phyloP scores from a whole-genome alignment of 2,329 filamentous ascomycete species.

The Cladophialophora immunda region DNA sequence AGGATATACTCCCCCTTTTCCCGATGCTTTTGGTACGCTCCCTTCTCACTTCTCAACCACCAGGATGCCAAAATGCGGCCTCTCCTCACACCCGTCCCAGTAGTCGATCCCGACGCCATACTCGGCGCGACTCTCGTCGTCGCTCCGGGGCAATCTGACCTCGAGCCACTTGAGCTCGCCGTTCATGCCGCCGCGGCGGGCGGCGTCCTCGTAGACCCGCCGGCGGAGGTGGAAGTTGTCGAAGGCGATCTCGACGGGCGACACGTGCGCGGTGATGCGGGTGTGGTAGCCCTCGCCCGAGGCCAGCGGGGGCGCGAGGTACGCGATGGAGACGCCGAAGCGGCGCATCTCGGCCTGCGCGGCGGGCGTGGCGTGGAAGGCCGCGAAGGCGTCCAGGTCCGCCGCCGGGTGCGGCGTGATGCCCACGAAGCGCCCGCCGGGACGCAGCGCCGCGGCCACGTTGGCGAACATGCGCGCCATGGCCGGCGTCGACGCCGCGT shows the following conservation, averaged over 20 bases:
- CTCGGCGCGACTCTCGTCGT: slow-evolving; percentile 15
- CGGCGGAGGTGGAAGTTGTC: slow-evolving; percentile 31
- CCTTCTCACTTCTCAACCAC: slow-evolving; percentile 21
- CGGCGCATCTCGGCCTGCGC: slow-evolving; percentile 2
- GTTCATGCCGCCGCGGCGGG: slow-evolving; percentile 20
- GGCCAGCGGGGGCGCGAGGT: not conserved
- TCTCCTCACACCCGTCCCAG: slow-evolving; percentile 27
- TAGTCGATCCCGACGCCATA: slow-evolving; percentile 21
- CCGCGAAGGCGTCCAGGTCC: slow-evolving; percentile 39
- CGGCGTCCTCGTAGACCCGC: slow-evolving; percentile 24
- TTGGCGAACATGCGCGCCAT: slow-evolving; percentile 49
- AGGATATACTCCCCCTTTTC: too few relatives aligned
- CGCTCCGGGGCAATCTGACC: slow-evolving; percentile 10
- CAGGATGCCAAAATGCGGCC: slow-evolving; percentile 25
- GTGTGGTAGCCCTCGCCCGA: slow-evolving; percentile 24
- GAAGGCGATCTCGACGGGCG: slow-evolving; percentile 27
- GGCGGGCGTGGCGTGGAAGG: slow-evolving; percentile 34
- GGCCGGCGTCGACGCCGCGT: slow-evolving; percentile 43
- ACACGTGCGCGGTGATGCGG: slow-evolving; percentile 27
- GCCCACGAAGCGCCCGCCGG: slow-evolving; percentile 47
- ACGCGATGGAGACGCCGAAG: slow-evolving; percentile 10
- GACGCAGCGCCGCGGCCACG: slow-evolving; percentile 47
- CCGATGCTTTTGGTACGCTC: not conserved
- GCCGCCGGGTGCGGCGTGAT: slow-evolving; percentile 42
- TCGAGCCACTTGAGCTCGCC: slow-evolving; percentile 23